These are phyloP conservation scores for Quercus parvula DNA, from an alignment of 306 rosid species.

Conservation along the genomic window DNA sequence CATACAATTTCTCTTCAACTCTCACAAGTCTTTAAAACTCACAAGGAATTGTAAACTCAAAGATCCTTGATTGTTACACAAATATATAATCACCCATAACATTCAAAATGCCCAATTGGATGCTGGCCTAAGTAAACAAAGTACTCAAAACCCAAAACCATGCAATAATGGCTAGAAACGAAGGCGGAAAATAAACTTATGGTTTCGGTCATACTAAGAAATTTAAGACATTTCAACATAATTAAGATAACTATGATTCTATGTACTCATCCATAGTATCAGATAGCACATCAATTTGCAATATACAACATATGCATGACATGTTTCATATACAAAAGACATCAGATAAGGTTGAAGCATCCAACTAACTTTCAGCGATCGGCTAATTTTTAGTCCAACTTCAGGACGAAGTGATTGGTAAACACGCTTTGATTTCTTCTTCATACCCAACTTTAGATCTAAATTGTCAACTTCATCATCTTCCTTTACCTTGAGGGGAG, in stretches of 20 bases:
- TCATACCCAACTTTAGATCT: constrained; percentile 68
- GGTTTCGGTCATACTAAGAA: not conserved
- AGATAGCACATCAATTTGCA: not conserved
- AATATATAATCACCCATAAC: not conserved
- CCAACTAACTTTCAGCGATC: constrained; percentile 88
- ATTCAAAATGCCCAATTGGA: not conserved
- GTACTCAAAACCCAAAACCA: not conserved
- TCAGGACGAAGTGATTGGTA: constrained; percentile 88
- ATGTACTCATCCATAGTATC: not conserved
- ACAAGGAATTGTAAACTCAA: not conserved
- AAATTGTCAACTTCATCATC: constrained; percentile 93
- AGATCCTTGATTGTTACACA: not conserved
- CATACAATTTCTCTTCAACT: not conserved
- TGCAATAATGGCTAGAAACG: not conserved
- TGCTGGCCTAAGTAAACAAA: not conserved
- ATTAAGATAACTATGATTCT: not conserved
- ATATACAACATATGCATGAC: not conserved
- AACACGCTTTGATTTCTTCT: constrained; percentile 83
- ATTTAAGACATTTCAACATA: not conserved
- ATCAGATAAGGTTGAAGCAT: constrained; percentile 29
- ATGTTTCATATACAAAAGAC: not conserved
- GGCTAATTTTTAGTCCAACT: constrained; percentile 91
- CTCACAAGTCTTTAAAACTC: not conserved
- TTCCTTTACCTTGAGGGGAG: constrained; percentile 78
- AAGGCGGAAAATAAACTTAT: not conserved